These are phyloP conservation scores for Fusarium cyanostomum DNA, from an alignment of 2,329 filamentous ascomycete species.

Conservation along the genomic window DNA sequence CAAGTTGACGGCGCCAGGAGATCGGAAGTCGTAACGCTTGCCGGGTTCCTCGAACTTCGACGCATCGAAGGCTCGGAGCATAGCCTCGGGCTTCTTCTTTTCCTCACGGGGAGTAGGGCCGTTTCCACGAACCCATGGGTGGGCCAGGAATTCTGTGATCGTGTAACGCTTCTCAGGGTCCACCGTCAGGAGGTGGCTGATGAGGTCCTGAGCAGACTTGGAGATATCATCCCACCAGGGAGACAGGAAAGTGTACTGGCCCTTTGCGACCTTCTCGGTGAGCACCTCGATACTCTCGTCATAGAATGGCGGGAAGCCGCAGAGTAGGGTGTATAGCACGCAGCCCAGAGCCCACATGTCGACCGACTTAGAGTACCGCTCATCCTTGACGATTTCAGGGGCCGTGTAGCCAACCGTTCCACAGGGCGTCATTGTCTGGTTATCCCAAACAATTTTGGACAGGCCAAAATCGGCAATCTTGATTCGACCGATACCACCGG, in stretches of 20 bases:
- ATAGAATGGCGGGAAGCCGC: constrained; percentile 97
- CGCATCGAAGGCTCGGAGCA: constrained; percentile 66
- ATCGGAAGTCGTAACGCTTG: constrained; percentile 89
- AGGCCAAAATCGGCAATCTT: constrained; percentile 99
- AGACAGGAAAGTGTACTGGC: constrained; percentile 96
- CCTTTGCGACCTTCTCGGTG: constrained; percentile 96
- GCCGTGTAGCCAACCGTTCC: constrained; percentile 98
- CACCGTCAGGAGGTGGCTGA: constrained; percentile 91
- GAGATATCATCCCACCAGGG: constrained; percentile 99
- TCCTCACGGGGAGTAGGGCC: constrained; percentile 67
- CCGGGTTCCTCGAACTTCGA: constrained; percentile 65
- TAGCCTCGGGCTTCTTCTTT: constrained; percentile 59
- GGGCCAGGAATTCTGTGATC: constrained; percentile 90
- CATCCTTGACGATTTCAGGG: constrained; percentile 98
- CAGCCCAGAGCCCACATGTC: constrained; percentile 99
- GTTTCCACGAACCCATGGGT: constrained; percentile 87
- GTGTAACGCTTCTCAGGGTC: constrained; percentile 95
- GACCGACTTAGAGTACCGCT: constrained; percentile 97
- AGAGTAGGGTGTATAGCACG: constrained; percentile 95
- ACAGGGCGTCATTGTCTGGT: constrained; percentile 98
- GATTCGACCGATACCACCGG: constrained; percentile 91
- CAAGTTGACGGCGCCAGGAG: constrained; percentile 91
- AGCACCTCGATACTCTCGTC: constrained; percentile 97
- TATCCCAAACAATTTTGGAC: constrained; percentile 98
- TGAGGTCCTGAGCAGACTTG: constrained; percentile 90